phyloP scores from a whole-genome alignment of 2,329 filamentous ascomycete species.

The Sphaceloma murrayae region DNA sequence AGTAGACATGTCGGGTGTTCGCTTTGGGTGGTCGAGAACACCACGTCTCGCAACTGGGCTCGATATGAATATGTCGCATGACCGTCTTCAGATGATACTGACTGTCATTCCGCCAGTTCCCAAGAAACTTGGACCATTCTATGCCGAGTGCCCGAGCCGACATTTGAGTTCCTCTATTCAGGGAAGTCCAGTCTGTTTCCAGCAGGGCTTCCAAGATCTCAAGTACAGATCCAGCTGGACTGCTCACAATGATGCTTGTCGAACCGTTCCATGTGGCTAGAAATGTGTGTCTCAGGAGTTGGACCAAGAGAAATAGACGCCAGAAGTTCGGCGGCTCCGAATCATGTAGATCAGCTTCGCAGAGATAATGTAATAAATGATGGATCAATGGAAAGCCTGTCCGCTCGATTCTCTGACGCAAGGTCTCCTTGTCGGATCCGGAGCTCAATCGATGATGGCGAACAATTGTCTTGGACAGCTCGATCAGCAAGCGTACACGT shows the following conservation, averaged over 20 bases:
- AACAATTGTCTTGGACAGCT: too few species aligned
- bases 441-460: too few species aligned
- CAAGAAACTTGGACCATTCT: conserved; percentile 22
- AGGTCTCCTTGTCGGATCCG: too few species aligned
- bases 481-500: too few species aligned
- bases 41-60: conserved; percentile 67
- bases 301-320: background rate
- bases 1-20: conserved; percentile 62
- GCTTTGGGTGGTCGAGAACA: conserved; percentile 51
- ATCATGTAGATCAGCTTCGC: background rate
- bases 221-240: conserved; percentile 66
- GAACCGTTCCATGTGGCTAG: conserved; percentile 73
- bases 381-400: too few species aligned
- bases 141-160: too few species aligned
- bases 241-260: conserved; percentile 58
- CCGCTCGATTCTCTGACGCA: too few species aligned
- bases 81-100: conserved; percentile 67
- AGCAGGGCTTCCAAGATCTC: conserved; percentile 54
- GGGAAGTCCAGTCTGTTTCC: conserved; percentile 58
- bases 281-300: conserved; percentile 42
- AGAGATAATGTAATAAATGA: background rate
- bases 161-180: too few species aligned
- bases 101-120: conserved; percentile 35
- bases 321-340: background rate
- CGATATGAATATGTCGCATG: conserved; percentile 62